Conservation (phyloP, 2,329 filamentous ascomycete genomes). For the Cryoendolithus antarcticus region DNA sequence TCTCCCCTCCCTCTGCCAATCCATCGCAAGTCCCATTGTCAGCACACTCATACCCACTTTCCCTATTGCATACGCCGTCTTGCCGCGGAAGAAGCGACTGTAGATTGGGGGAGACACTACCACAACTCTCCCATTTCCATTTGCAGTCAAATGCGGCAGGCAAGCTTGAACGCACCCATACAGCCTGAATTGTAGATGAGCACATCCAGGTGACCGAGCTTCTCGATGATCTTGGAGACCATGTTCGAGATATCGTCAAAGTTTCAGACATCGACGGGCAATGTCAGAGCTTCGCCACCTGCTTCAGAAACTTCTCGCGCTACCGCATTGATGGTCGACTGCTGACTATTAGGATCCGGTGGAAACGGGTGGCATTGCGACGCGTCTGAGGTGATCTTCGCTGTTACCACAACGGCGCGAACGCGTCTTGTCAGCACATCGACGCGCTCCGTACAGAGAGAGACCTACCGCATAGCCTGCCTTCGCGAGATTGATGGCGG, state of each 20-base stretch:
- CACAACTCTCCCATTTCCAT: constrained; percentile 48
- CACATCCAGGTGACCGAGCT: constrained; percentile 55
- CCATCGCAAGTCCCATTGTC: constrained; percentile 72
- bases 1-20: constrained; percentile 56
- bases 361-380: constrained; percentile 48
- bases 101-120: constrained; percentile 80
- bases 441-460: background rate
- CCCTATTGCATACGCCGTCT: constrained; percentile 68
- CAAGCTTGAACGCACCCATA: constrained; percentile 57
- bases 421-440: background rate
- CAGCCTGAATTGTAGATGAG: constrained; percentile 68
- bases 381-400: constrained; percentile 60
- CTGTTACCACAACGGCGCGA: constrained; percentile 56
- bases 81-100: constrained; percentile 70
- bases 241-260: constrained; percentile 49
- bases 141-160: constrained; percentile 51
- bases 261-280: constrained; percentile 59
- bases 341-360: constrained; percentile 60
- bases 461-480: constrained; percentile 53
- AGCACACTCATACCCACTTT: constrained; percentile 75
- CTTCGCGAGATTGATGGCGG: constrained; percentile 64
- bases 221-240: constrained; percentile 41
- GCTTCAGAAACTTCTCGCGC: constrained; percentile 56
- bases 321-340: constrained; percentile 72
- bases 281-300: constrained; percentile 51